Evolutionary conservation across 2,329 filamentous ascomycete species (phyloP), one percentile per base, ranked within the genome.

Genomic region (Diaporthe capsici): DNA sequence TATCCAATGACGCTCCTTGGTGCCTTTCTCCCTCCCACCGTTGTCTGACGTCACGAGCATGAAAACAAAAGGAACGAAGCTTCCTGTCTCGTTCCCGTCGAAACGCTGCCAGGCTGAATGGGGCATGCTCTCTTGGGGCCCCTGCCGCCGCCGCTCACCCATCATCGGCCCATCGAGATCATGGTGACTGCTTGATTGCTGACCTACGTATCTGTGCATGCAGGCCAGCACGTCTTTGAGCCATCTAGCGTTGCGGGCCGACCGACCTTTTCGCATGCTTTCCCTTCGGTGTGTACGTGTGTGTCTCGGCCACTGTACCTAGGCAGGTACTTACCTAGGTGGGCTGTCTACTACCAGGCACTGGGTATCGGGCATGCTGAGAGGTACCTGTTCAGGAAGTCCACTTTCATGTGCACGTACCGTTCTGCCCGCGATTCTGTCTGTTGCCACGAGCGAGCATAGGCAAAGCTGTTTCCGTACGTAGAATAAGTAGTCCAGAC

Each of bases 111-210:
- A 55, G 51, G 51, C 49, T 37, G 57, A 8, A 17, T n/a, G 49
- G 57, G 34, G 6, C 53, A 17, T 28, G 15, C 25, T 34, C 28
- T 20, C 20, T 17, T 37, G 12, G 15, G 65, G 6, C 34, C 17
- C 65, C 28, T 34, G 31, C n/a, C 55, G 13, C 22, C n/a, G n/a
- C n/a, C 12, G 22, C 39, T 34, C 37, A 37, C 15, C 31, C 25
- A n/a, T 39, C 42, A 37, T 63, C 10, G 47, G 34, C 58, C 71
- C 58, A 65, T 73, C 47, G 37, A 65, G 71, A 73, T 73, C 47
- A 55, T 72, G 31, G 53, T 60, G 53, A 49, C 65, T 49, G 44
- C 44, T 8, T 37, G 28, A 28, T 53, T 37, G 8, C 57, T 60
- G 57, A 25, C 31, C 57, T 15, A 37, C 31, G 55, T 58, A 17